phyloP scores from a whole-genome alignment of 306 rosid genomes.

The Sphenostylis stenocarpa region DNA sequence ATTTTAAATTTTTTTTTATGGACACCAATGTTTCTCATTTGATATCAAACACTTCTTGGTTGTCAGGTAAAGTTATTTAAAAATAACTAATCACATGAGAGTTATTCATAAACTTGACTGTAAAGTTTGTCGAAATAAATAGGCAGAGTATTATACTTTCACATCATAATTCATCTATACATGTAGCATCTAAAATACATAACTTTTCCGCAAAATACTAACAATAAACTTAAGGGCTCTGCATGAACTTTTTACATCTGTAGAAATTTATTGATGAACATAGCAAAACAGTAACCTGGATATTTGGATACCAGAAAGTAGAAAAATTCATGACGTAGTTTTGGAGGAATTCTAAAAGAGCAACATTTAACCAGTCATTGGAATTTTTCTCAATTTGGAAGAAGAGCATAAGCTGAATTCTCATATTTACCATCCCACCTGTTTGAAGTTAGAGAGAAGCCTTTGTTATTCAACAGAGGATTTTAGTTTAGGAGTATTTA shows the following conservation, averaged over 20 bases:
- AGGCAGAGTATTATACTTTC: not conserved
- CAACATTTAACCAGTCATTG: constrained; percentile 19
- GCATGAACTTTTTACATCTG: not conserved
- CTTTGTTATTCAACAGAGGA: not conserved
- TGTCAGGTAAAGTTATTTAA: too few relatives aligned
- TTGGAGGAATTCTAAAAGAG: not conserved
- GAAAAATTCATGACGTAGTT: not conserved
- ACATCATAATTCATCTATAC: not conserved
- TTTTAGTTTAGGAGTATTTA: not conserved
- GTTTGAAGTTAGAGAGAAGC: constrained; percentile 23
- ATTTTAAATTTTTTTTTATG: too few relatives aligned
- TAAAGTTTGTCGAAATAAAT: not conserved
- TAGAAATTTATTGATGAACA: constrained; percentile 6
- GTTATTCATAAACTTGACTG: not conserved
- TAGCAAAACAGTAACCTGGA: not conserved
- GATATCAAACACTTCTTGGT: too few relatives aligned
- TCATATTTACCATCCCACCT: constrained; percentile 90
- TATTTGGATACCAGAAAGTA: not conserved
- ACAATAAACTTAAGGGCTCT: not conserved
- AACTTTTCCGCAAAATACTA: not conserved
- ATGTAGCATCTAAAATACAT: not conserved
- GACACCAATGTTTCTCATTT: too few relatives aligned
- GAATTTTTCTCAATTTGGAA: constrained; percentile 18
- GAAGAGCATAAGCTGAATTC: constrained; percentile 61
- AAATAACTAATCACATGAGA: not conserved